Conservation (phyloP, 1,284 basidiomycete genomes). For the Neonothopanus nambi region DNA sequence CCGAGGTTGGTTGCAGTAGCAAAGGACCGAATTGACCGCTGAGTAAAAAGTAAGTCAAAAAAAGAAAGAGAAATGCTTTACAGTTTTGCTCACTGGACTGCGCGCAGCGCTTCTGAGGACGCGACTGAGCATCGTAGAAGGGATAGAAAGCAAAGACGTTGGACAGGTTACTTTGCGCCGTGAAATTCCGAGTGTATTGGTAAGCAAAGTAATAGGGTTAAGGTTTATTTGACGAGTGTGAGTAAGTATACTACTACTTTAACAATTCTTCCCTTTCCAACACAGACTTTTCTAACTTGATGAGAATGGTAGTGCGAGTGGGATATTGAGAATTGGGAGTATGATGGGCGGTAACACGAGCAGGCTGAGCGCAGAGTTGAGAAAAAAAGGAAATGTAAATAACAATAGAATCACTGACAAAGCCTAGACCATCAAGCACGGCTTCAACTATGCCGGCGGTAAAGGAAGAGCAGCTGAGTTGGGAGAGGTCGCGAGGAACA, state of each 20-base stretch:
- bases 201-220: no score
- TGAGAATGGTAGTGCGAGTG: conserved; percentile 86
- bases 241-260: conserved; percentile 44
- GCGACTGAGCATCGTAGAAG: conserved; percentile 60
- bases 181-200: no score
- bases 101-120: conserved; percentile 59
- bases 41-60: neutral
- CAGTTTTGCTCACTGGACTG: conserved; percentile 50
- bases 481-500: conserved; percentile 91
- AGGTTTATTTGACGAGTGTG: neutral
- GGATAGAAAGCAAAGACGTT: conserved; percentile 1
- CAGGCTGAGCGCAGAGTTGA: conserved; percentile 62
- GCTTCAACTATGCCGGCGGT: conserved; percentile 98
- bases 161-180: no score
- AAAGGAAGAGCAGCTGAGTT: conserved; percentile 94
- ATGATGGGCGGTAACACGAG: conserved; percentile 94
- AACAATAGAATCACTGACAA: conserved; percentile 62
- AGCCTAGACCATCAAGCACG: conserved; percentile 92
- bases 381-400: conserved; percentile 3
- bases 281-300: conserved; percentile 90
- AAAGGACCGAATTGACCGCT: conserved; percentile 42
- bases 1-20: conserved; percentile 50
- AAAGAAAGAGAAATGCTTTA: neutral
- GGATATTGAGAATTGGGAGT: conserved; percentile 84
- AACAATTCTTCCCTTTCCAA: conserved; percentile 86